Base-by-base conservation (phyloP, 2,329 filamentous ascomycete species). In the Trichoderma atroviride region DNA sequence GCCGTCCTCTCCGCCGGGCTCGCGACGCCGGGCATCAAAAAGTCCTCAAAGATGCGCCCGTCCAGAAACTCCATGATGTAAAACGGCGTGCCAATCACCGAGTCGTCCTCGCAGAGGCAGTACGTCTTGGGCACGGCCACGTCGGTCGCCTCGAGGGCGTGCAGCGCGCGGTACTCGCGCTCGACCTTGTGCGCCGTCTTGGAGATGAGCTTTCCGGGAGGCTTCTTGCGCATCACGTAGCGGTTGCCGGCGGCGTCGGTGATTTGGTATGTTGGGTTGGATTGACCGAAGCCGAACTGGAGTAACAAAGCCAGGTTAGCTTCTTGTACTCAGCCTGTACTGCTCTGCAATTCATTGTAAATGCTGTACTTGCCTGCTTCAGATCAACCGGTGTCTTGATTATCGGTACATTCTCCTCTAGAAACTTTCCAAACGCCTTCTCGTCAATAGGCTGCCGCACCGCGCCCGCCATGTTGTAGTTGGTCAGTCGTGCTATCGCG, bases 41-140 rank as follows among this genome's bases (percentile, higher is more conserved):
- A 91, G 80, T 98, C 93, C 76, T 95, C 92, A 77, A 98, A 93
- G 81, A 97, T 97, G 76, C 96, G 90, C 24, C 96, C 96, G 77
- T 97, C 92, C 71, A 98, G 85, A 79, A 96, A 98, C 79, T 93
- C 90, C 96, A 99, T 98, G 77, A 98, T 90, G 82, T 99, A 98
- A 80, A 98, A 99, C 6, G 94, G 88, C 9, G 94, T 98, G 68
- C 94, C 96, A 72, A 98, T 85, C 47, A 98, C 85, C 69, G 81
- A 82, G 52, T 85, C 83, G 81, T 98, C 94, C 79, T 96, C 91
- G 81, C 96, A 99, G 22, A 98, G 87, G 76, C 90, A 91, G 79
- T 93, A 91, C 13, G 93, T 88, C 78, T 87, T 90, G 5, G 96
- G 96, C 0, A 97, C 93, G 0, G 94, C 92, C 10, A 98, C 94